Base-by-base conservation (phyloP, 805 yeast species). In the Nakazawaea holstii region DNA sequence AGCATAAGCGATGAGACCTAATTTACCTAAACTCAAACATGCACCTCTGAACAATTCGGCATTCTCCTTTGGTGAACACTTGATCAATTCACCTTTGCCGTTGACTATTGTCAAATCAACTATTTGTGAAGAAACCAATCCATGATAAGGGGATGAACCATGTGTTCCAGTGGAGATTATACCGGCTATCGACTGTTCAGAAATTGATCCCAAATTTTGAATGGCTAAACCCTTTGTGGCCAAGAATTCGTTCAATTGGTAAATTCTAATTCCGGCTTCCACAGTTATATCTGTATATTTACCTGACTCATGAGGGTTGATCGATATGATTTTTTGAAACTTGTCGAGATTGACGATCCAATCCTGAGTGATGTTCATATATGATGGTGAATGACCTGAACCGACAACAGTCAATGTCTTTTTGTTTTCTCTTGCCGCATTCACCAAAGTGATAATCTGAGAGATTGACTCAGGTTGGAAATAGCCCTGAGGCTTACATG, bases 91-190 rank as follows among this genome's bases (percentile, higher is more conserved):
- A 38, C 97, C 98, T 48, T 73, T 67, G 41, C 94, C 87, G 54
- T 85, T 80, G 49, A 91, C 79, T 29, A 92, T 62, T 8, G 87
- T 81, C 49, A 92, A 64, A 53, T 82, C 79, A 2, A 92, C 97
- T 52, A 87, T 75, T 64, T 90, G 97, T 57, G 89, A 92, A 8
- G 94, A 80, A 2, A 92, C 86, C 33, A 91, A 71, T 1, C 98
- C 97, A 59, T 94, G 98, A 62, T 76, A 87, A 37, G 92, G 95
- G 8, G 96, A 83, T 0, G 97, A 86, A 7, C 99, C 99, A 60
- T 92, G 99, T 0, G 98, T 90, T 28, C 98, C 98, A 0, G 98
- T 92, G 1, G 96, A 85, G 39, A 94, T 89, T 54, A 91, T 81
- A n/a, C 99, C 99, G 3, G 95, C 98, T 26, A 90, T 73, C 13